phyloP scores from a whole-genome alignment of 345 rosid species.

The Tarenaya hassleriana region DNA sequence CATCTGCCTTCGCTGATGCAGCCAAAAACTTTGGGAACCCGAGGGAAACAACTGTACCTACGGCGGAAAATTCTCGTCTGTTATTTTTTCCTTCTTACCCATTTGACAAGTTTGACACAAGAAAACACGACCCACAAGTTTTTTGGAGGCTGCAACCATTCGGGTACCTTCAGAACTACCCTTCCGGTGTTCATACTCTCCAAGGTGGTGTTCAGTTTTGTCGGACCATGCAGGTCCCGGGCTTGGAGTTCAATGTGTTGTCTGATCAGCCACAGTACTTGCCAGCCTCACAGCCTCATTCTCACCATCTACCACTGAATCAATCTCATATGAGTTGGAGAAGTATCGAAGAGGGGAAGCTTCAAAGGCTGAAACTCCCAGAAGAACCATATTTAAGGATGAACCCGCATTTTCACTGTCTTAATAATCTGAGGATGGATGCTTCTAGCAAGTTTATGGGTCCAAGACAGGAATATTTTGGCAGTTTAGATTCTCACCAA shows the following conservation, averaged over 20 bases:
- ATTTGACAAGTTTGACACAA: conserved; percentile 32
- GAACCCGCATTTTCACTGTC: too few relatives aligned
- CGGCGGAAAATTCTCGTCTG: conserved; percentile 19
- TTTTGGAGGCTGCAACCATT: conserved; percentile 38
- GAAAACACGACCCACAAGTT: conserved; percentile 34
- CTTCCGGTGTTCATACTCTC: conserved; percentile 36
- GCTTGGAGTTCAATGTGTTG: conserved; percentile 35
- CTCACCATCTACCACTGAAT: conserved; percentile 5
- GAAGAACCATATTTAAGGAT: too few relatives aligned
- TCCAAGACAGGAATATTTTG: conserved; percentile 41
- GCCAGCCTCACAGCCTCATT: conserved; percentile 37
- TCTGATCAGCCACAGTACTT: conserved; percentile 46
- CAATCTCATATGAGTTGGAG: too few relatives aligned
- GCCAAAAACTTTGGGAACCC: conserved; percentile 31
- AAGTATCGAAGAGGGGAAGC: too few relatives aligned
- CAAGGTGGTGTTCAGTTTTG: conserved; percentile 38
- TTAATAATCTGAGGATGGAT: not conserved
- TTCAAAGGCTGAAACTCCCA: too few relatives aligned
- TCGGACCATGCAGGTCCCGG: conserved; percentile 32
- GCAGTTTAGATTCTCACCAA: conserved; percentile 36
- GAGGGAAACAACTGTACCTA: too few relatives aligned
- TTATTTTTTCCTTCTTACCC: conserved; percentile 36
- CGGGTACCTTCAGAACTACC: conserved; percentile 34
- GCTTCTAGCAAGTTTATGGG: too few relatives aligned
- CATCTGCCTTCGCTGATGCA: conserved; percentile 39